These are phyloP conservation scores for Monascus ruber DNA, from an alignment of 2,329 filamentous ascomycete genomes.

Conservation along the genomic window DNA sequence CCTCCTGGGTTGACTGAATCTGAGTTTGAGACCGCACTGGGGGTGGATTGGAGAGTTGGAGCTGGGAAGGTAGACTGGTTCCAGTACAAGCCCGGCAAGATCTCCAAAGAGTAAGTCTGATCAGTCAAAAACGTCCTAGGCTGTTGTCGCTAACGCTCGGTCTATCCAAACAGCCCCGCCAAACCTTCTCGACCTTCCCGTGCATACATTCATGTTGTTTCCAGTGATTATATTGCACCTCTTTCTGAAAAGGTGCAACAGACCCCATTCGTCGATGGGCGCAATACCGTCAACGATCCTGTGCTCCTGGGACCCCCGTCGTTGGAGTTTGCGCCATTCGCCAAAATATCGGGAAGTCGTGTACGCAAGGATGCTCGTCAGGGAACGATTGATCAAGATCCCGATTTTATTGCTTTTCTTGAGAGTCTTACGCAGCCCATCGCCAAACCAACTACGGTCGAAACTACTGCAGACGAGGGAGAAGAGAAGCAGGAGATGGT, in stretches of 20 bases:
- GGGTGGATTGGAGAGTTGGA: slow-evolving; percentile 70
- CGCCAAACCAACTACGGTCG: slow-evolving; percentile 42
- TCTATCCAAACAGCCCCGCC: slow-evolving; percentile 47
- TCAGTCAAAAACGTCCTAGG: too few relatives aligned
- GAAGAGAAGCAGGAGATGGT: slow-evolving; percentile 50
- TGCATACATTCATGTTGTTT: slow-evolving; percentile 73
- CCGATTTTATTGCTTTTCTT: slow-evolving; percentile 89
- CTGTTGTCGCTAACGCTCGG: too few relatives aligned
- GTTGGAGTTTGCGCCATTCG: slow-evolving; percentile 73
- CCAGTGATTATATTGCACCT: slow-evolving; percentile 52
- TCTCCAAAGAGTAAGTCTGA: slow-evolving; percentile 64
- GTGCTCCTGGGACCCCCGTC: slow-evolving; percentile 67
- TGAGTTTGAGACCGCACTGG: slow-evolving; percentile 63
- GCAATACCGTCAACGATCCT: slow-evolving; percentile 59
- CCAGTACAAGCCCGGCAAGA: slow-evolving; percentile 60
- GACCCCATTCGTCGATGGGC: slow-evolving; percentile 67
- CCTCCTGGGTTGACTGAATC: slow-evolving; percentile 71
- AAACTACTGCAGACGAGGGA: slow-evolving; percentile 35
- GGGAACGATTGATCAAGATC: slow-evolving; percentile 91
- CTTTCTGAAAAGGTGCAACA: slow-evolving; percentile 61
- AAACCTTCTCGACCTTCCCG: slow-evolving; percentile 73
- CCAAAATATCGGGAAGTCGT: slow-evolving; percentile 65
- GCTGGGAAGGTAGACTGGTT: slow-evolving; percentile 78
- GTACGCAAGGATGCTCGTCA: slow-evolving; percentile 71
- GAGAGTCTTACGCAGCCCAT: slow-evolving; percentile 70